Evolutionary conservation across 352 stramenopile species (phyloP), one percentile per base, ranked within the genome.

Genomic region (Globisporangium nodosum): DNA sequence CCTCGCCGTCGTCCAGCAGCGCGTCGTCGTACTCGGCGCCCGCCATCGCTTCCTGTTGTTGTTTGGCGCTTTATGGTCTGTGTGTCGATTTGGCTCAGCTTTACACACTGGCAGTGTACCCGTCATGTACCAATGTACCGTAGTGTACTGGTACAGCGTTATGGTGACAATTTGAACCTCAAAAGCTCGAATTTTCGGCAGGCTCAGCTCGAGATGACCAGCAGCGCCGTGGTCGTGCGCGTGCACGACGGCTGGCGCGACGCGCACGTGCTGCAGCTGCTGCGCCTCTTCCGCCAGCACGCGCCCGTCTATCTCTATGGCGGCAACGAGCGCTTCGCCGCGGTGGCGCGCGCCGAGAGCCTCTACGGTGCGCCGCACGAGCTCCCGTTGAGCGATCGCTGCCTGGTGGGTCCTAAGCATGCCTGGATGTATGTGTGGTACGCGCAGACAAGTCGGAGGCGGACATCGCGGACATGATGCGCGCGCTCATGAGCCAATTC

Each of bases 301-400:
- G 58, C 85, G 56, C 60, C 74, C 35, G 61, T 78, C 49, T 92
- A 87, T 56, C 65, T 92, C 46, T 92, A 92, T 56, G 62, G 65
- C 4, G 73, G 71, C 1, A 69, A 74, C 46, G 64, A 63, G 48
- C 52, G 64, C 27, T 90, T 90, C 49, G 72, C 66, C 4, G 54
- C 67, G n/a, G n/a, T 30, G 3, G 43, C 43, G 43, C 43, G 43
- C n/a, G 9, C 43, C 3, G 37, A 46, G 5, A 1, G 3, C 53
- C 37, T 43, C 8, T 12, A 11, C 20, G 47, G 37, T 64, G 52
- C 54, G 37, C 24, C 24, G 24, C 24, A 27, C 24, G 24, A 27
- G 24, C 24, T 27, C 24, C 24, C 24, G 24, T 27, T 27, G 24
- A 3, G 24, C 24, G 24, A 27, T 27, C 24, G 24, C 24, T 27